These are phyloP conservation scores for Podosphaera xanthii DNA, from an alignment of 2,329 filamentous ascomycete species.

Conservation along the genomic window DNA sequence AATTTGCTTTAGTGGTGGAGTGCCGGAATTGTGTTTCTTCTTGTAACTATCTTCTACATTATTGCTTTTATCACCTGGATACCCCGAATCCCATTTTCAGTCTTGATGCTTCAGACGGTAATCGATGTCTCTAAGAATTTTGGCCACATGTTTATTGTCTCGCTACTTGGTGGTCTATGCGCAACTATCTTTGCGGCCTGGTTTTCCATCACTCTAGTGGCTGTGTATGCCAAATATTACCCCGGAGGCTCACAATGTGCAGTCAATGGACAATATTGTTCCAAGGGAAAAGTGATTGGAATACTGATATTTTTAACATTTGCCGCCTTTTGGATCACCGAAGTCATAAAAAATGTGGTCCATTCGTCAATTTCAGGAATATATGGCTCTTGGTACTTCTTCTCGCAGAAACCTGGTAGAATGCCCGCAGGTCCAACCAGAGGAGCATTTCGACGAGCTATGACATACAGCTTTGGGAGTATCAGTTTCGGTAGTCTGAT, in stretches of 20 bases:
- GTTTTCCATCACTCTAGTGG: conserved; percentile 69
- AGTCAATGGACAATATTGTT: conserved; percentile 27
- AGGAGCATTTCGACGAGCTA: conserved; percentile 56
- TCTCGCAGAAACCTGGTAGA: conserved; percentile 30
- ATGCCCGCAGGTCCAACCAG: conserved; percentile 61
- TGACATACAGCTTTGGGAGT: conserved; percentile 83
- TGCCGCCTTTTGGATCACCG: conserved; percentile 80
- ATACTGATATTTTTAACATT: conserved; percentile 75
- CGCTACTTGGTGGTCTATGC: conserved; percentile 56
- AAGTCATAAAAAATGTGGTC: conserved; percentile 84
- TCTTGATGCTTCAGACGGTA: conserved; percentile 66
- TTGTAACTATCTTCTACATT: conserved; percentile 60
- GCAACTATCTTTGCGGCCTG: conserved; percentile 60
- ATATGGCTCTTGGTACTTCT: conserved; percentile 89
- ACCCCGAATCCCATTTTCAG: conserved; percentile 70
- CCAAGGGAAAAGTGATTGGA: conserved; percentile 57
- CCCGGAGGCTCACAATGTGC: conserved; percentile 30
- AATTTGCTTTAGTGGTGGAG: conserved; percentile 33
- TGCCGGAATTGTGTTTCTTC: conserved; percentile 66
- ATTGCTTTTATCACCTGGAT: conserved; percentile 82
- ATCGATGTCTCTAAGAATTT: conserved; percentile 68
- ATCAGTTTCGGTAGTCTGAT: conserved; percentile 71
- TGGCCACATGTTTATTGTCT: conserved; percentile 72
- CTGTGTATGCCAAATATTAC: conserved; percentile 66
- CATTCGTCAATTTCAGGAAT: conserved; percentile 73